These are phyloP conservation scores for Ormosia semicastrata DNA, from an alignment of 306 rosid species.

Conservation along the genomic window DNA sequence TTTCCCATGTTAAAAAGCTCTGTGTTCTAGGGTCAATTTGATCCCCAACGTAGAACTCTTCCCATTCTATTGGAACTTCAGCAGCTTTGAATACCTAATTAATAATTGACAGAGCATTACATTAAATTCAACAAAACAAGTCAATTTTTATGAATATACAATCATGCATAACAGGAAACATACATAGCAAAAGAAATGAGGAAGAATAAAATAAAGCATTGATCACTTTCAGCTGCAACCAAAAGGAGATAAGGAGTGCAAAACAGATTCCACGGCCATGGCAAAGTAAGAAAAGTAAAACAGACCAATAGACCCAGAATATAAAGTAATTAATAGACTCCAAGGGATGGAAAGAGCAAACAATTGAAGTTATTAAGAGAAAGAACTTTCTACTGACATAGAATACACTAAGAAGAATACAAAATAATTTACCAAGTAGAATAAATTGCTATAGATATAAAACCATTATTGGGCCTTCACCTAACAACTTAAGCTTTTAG, in stretches of 20 bases:
- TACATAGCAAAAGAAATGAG: neutral
- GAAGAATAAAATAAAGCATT: neutral
- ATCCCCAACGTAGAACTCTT: constrained; percentile 82
- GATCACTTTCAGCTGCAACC: constrained; percentile 7
- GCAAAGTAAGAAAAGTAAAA: constrained; percentile 11
- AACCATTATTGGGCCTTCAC: too few species aligned
- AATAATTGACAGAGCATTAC: constrained; percentile 11
- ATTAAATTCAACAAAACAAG: constrained; percentile 9
- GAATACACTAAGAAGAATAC: neutral
- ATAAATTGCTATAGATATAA: too few species aligned
- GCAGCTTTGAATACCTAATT: constrained; percentile 70
- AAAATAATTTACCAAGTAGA: neutral
- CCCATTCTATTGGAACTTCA: constrained; percentile 93
- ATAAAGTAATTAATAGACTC: neutral
- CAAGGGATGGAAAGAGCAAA: neutral
- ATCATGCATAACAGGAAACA: neutral
- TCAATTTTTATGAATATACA: neutral
- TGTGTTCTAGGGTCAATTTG: constrained; percentile 87
- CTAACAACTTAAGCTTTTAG: neutral
- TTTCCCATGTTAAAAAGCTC: constrained; percentile 97
- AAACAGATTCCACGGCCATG: constrained; percentile 1
- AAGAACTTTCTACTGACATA: too few species aligned
- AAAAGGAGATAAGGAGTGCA: neutral
- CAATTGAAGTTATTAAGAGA: neutral
- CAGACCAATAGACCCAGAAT: neutral